Conservation (phyloP, 2,329 filamentous ascomycete genomes). For the Colletotrichum eremochloae region DNA sequence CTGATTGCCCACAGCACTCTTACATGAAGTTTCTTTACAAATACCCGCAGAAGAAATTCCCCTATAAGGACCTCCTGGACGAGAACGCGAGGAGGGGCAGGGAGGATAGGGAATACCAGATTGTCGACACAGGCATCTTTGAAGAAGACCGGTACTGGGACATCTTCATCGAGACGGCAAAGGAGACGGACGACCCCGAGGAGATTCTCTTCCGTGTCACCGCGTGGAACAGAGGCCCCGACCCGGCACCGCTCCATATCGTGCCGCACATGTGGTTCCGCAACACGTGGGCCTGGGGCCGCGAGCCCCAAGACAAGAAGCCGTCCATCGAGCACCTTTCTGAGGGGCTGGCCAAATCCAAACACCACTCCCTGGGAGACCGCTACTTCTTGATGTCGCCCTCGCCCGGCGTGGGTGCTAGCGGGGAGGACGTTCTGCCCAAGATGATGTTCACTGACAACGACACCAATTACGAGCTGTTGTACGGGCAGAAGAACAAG, state of each 20-base stretch:
- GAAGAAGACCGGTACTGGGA: constrained; percentile 95
- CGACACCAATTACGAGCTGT: constrained; percentile 84
- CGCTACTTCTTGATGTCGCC: constrained; percentile 89
- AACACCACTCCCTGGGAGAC: constrained; percentile 84
- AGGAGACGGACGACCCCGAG: constrained; percentile 91
- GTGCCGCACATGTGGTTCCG: constrained; percentile 96
- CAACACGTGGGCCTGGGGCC: constrained; percentile 97
- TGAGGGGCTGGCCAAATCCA: constrained; percentile 79
- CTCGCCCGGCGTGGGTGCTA: constrained; percentile 85
- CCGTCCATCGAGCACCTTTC: constrained; percentile 79
- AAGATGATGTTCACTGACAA: constrained; percentile 94
- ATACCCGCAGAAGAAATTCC: constrained; percentile 91
- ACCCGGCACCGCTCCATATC: constrained; percentile 92
- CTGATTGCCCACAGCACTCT: constrained; percentile 74
- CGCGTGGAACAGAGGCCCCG: constrained; percentile 94
- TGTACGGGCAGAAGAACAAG: constrained; percentile 85
- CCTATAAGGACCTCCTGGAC: constrained; percentile 87
- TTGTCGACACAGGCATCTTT: constrained; percentile 90
- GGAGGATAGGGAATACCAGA: constrained; percentile 88
- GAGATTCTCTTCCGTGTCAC: constrained; percentile 95
- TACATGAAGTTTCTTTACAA: constrained; percentile 99
- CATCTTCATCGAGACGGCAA: constrained; percentile 95
- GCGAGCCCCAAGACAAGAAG: constrained; percentile 81
- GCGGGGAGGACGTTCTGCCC: constrained; percentile 86
- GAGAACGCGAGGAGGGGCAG: constrained; percentile 85